Evolutionary conservation across 257 asterid genomes (phyloP).

Genomic region (Anisodus acutangulus): DNA sequence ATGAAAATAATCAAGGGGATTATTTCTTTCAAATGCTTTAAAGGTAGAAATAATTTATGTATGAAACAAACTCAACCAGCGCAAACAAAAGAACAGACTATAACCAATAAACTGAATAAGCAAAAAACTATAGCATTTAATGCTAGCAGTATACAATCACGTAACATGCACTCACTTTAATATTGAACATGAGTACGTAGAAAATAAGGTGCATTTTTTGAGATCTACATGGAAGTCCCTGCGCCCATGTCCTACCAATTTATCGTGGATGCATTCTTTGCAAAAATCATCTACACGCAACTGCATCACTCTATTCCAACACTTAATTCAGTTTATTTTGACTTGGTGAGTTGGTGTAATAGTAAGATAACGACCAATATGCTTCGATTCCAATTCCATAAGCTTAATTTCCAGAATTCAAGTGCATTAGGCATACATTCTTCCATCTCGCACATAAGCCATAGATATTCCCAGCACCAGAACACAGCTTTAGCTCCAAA

Average conservation of each 20-base stretch:
- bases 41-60: not conserved
- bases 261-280: not conserved
- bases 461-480: not conserved
- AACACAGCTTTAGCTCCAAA: slow-evolving; percentile 9
- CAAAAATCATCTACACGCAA: not conserved
- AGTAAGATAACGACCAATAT: not conserved
- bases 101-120: not conserved
- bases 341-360: not conserved
- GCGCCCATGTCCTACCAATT: not conserved
- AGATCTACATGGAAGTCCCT: not conserved
- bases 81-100: not conserved
- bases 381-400: not conserved
- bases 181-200: not conserved
- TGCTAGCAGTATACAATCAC: slow-evolving; percentile 12
- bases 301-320: slow-evolving; percentile 2
- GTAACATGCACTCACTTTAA: not conserved
- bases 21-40: too few species aligned
- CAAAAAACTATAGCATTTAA: not conserved
- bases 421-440: not conserved
- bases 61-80: slow-evolving; percentile 2
- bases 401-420: not conserved
- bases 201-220: not conserved
- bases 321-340: not conserved
- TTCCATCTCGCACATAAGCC: not conserved
- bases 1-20: too few species aligned